Evolutionary conservation across 2,329 filamentous ascomycete genomes (phyloP).

Genomic region (Allantophomopsis lycopodina): DNA sequence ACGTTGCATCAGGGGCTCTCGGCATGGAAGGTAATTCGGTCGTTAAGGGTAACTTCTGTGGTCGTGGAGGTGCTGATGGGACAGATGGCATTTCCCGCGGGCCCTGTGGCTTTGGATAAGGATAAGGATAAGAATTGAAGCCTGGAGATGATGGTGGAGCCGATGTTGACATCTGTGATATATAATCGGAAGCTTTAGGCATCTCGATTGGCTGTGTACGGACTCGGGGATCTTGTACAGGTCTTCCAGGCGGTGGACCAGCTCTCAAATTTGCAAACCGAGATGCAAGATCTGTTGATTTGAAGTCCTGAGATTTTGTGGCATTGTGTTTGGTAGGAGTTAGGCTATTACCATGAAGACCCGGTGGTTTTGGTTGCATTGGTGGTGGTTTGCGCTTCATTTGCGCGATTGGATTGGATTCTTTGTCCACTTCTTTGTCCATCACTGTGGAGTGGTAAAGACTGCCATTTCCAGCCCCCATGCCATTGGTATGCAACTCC

Average conservation of each 20-base stretch:
- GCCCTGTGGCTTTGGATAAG: conserved; percentile 8
- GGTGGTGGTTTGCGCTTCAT: conserved; percentile 17
- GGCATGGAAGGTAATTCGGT: conserved; percentile 16
- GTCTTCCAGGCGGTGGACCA: conserved; percentile 19
- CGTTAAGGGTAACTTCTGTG: conserved; percentile 9
- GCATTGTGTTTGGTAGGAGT: conserved; percentile 15
- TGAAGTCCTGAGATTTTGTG: conserved; percentile 6
- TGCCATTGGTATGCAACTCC: neutral
- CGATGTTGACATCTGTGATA: conserved; percentile 1
- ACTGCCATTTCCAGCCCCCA: neutral
- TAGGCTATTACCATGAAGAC: conserved; percentile 47
- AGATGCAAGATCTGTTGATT: conserved; percentile 33
- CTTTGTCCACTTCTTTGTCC: neutral
- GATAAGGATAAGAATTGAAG: neutral
- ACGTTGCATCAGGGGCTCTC: conserved; percentile 19
- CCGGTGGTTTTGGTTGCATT: conserved; percentile 54
- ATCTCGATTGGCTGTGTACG: conserved; percentile 31
- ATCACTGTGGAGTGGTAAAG: neutral
- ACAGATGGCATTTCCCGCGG: conserved; percentile 16
- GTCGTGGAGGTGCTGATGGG: conserved; percentile 7
- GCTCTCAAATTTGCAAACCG: conserved; percentile 43
- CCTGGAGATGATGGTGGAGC: neutral
- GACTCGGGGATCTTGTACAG: conserved; percentile 37
- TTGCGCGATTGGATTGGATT: neutral
- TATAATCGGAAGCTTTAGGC: conserved; percentile 14